Evolutionary conservation across 371 early-diverging fungal genomes (phyloP).

Genomic region (Mucor mucedo): DNA sequence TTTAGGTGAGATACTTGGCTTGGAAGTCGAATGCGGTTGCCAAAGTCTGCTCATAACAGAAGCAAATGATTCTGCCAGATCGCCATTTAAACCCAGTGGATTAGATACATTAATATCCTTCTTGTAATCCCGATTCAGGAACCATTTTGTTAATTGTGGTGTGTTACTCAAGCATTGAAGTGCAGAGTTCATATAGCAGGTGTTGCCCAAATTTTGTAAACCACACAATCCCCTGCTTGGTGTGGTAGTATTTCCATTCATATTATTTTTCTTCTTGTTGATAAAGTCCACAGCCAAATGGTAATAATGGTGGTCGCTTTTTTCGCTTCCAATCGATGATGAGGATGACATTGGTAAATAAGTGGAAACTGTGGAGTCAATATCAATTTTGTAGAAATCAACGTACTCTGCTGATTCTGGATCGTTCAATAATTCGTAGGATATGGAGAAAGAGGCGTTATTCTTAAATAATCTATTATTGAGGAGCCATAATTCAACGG

Average conservation of each 20-base stretch:
- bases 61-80: conserved; percentile 73
- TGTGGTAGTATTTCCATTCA: conserved; percentile 28
- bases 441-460: background rate
- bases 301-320: background rate
- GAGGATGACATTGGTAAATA: conserved; percentile 2
- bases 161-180: conserved; percentile 94
- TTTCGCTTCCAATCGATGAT: background rate
- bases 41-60: conserved; percentile 70
- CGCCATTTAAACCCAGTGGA: conserved; percentile 83
- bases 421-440: background rate
- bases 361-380: background rate
- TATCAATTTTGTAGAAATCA: conserved; percentile 2
- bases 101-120: conserved; percentile 76
- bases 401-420: conserved; percentile 2
- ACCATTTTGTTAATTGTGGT: conserved; percentile 84
- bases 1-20: conserved; percentile 37
- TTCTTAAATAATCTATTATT: background rate
- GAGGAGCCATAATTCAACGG: conserved; percentile 13
- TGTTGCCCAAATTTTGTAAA: conserved; percentile 95
- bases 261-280: conserved; percentile 1
- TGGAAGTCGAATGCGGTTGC: conserved; percentile 58
- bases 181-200: conserved; percentile 97
- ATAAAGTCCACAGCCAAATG: conserved; percentile 11
- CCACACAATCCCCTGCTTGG: conserved; percentile 63
- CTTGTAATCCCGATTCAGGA: conserved; percentile 73